These are phyloP conservation scores for Yueomyces sinensis DNA, from an alignment of 805 yeast genomes.

Conservation along the genomic window DNA sequence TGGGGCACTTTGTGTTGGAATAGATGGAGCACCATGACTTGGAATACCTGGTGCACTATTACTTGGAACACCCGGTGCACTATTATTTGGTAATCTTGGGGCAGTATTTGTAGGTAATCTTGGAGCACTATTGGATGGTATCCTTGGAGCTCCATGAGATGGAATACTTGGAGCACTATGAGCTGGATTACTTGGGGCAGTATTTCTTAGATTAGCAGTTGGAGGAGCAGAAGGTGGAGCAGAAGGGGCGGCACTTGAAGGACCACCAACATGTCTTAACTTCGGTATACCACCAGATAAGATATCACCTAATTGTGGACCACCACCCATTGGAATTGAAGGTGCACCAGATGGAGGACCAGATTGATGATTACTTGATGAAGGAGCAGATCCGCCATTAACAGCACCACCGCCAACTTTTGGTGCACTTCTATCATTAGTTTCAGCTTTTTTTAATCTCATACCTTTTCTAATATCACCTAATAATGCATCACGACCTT, in stretches of 20 bases:
- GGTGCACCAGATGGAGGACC: slow-evolving; percentile 6
- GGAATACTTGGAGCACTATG: background rate
- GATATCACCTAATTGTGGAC: slow-evolving; percentile 23
- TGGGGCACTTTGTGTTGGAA: slow-evolving; percentile 7
- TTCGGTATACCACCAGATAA: slow-evolving; percentile 70
- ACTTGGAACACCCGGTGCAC: background rate
- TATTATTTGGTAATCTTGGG: too few relatives aligned
- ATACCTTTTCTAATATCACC: slow-evolving; percentile 74
- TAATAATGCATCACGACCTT: slow-evolving; percentile 43
- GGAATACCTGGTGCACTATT: background rate
- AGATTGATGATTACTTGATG: background rate
- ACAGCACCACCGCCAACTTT: slow-evolving; percentile 28
- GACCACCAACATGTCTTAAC: slow-evolving; percentile 31
- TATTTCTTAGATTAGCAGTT: slow-evolving; percentile 6
- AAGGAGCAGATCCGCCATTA: slow-evolving; percentile 3
- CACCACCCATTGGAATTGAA: slow-evolving; percentile 17
- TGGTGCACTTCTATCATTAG: slow-evolving; percentile 61
- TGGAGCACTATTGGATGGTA: too few relatives aligned
- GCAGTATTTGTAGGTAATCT: background rate
- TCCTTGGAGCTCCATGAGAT: too few relatives aligned
- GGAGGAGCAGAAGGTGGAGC: slow-evolving; percentile 1
- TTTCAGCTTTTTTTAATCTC: slow-evolving; percentile 43
- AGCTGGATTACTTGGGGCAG: slow-evolving; percentile 7
- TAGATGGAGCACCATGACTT: slow-evolving; percentile 4
- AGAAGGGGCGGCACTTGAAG: slow-evolving; percentile 9